These are phyloP conservation scores for Biancaea sappan DNA, from an alignment of 306 rosid genomes.

Conservation along the genomic window DNA sequence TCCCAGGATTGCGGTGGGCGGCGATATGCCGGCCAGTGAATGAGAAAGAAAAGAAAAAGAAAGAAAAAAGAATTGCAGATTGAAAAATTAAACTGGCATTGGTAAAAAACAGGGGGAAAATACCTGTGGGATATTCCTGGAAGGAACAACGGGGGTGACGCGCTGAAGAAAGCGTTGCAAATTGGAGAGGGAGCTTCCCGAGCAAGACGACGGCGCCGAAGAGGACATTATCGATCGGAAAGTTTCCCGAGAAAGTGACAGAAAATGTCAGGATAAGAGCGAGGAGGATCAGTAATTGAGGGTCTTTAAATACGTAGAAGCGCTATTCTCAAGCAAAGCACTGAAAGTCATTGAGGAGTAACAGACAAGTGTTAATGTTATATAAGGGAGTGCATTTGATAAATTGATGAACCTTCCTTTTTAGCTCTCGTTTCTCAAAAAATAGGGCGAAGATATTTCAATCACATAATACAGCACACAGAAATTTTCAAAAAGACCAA, in stretches of 20 bases:
- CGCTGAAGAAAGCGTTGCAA: conserved; percentile 67
- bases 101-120: not conserved
- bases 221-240: conserved; percentile 32
- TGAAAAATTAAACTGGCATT: not conserved
- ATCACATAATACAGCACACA: not conserved
- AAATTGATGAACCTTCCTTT: not conserved
- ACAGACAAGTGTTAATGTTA: not conserved
- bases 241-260: conserved; percentile 29
- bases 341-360: not conserved
- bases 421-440: not conserved
- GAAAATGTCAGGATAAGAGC: not conserved
- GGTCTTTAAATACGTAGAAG: not conserved
- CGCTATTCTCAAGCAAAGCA: not conserved
- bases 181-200: conserved; percentile 44
- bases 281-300: not conserved
- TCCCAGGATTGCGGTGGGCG: not conserved
- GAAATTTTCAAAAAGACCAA: too few species aligned
- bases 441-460: not conserved
- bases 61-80: not conserved
- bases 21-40: not conserved
- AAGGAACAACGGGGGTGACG: conserved; percentile 66
- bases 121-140: conserved; percentile 65
- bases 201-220: conserved; percentile 29
- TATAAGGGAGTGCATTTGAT: not conserved
- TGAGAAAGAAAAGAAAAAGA: not conserved